These are phyloP conservation scores for Arthrobotrys sinensis DNA, from an alignment of 2,329 filamentous ascomycete species.

Conservation along the genomic window DNA sequence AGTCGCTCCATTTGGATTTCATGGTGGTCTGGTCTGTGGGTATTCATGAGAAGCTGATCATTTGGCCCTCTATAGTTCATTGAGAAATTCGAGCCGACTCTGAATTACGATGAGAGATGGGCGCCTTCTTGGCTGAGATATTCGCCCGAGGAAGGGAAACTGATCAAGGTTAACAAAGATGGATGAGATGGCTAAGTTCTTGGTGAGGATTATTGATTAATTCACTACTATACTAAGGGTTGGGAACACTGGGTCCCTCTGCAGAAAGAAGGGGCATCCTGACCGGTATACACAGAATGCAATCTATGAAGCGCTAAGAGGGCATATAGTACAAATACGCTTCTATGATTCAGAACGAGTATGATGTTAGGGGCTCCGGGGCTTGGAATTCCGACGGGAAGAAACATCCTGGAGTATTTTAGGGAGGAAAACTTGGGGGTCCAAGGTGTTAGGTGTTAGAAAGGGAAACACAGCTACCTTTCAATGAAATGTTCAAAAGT, in stretches of 20 bases:
- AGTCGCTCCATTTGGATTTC: neutral
- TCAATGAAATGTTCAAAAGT: neutral
- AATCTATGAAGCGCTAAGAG: neutral
- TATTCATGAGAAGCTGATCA: conserved; percentile 5
- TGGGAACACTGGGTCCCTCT: neutral
- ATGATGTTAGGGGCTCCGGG: neutral
- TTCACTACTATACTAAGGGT: neutral
- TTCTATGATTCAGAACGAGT: neutral
- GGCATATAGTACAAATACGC: conserved; percentile 2
- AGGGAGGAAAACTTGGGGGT: neutral
- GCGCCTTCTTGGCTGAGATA: conserved; percentile 61
- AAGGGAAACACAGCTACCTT: neutral
- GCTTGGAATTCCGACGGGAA: neutral
- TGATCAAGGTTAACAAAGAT: conserved; percentile 41
- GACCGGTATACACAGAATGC: conserved; percentile 9
- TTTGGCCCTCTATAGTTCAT: conserved; percentile 61
- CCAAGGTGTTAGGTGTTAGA: neutral
- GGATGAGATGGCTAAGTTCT: neutral
- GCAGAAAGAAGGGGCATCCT: neutral
- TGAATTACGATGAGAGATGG: conserved; percentile 62
- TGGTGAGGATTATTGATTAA: neutral
- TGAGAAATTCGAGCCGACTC: conserved; percentile 63
- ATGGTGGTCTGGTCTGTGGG: neutral
- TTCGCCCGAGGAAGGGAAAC: conserved; percentile 19
- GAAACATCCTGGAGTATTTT: neutral